Evolutionary conservation across 257 asterid genomes (phyloP).

Genomic region (Anisodus tanguticus): DNA sequence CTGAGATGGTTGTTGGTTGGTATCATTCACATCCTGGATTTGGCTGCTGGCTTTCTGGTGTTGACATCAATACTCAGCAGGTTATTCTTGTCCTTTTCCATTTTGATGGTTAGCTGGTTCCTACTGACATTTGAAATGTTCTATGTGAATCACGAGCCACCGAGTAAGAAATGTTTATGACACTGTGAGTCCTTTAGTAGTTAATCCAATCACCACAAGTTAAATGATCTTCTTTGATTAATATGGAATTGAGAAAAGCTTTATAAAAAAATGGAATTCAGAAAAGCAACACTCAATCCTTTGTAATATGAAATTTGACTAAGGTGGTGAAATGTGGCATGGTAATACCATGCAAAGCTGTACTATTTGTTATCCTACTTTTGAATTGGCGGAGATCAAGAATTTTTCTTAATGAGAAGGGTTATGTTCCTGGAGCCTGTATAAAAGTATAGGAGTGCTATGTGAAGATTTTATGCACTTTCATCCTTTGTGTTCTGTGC

Average conservation of each 20-base stretch:
- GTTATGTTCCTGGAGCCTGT: not conserved
- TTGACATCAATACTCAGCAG: slow-evolving; percentile 97
- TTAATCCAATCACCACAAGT: not conserved
- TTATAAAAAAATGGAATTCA: not conserved
- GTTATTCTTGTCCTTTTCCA: slow-evolving; percentile 37
- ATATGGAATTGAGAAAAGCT: not conserved
- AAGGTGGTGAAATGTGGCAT: not conserved
- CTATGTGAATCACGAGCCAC: not conserved
- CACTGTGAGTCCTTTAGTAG: not conserved
- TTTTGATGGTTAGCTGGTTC: not conserved
- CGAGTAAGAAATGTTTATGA: not conserved
- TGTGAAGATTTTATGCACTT: not conserved
- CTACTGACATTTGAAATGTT: slow-evolving; percentile 12
- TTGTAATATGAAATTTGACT: not conserved
- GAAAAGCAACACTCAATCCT: not conserved
- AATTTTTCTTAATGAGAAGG: not conserved
- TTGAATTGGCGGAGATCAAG: not conserved
- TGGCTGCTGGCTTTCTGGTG: slow-evolving; percentile 99
- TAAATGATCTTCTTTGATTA: not conserved
- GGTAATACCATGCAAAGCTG: slow-evolving; percentile 10
- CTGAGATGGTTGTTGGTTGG: slow-evolving; percentile 99
- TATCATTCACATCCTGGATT: slow-evolving; percentile 99
- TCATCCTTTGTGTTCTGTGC: not conserved
- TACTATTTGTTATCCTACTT: not conserved
- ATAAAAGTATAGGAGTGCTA: not conserved